Percentiles rank a stretch among this genome's conserved stretches.
These are phyloP conservation scores for Rhododendron kiyosumense DNA, from an alignment of 148 eudicot species.

Conservation along the genomic window DNA sequence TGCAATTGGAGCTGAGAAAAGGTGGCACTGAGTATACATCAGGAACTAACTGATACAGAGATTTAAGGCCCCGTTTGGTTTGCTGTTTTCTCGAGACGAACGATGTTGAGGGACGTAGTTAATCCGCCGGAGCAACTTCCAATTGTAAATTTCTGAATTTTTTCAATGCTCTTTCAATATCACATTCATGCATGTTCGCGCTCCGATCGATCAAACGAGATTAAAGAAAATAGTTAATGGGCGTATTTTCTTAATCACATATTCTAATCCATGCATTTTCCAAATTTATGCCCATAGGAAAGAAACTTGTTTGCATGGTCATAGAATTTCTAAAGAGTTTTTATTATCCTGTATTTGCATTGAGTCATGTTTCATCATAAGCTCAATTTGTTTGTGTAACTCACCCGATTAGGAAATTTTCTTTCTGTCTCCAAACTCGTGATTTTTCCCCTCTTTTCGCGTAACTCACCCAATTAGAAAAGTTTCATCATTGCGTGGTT, in stretches of 20 bases:
- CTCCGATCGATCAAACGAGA: neutral
- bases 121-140: conserved; percentile 26
- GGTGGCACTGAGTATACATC: neutral
- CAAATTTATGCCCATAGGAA: too few relatives aligned
- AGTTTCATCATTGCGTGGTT: too few relatives aligned
- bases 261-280: neutral
- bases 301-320: neutral
- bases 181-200: neutral
- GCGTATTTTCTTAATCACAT: neutral
- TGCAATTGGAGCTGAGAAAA: conserved; percentile 14
- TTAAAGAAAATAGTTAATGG: neutral
- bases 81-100: neutral
- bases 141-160: conserved; percentile 16
- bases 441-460: too few relatives aligned
- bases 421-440: too few relatives aligned
- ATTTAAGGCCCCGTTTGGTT: neutral
- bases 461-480: too few relatives aligned
- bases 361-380: neutral
- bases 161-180: neutral
- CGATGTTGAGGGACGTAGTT: conserved; percentile 27
- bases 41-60: neutral
- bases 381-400: neutral
- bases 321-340: too few relatives aligned
- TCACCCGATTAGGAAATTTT: too few relatives aligned
- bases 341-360: too few relatives aligned